Evolutionary conservation across 257 asterid species (phyloP).

Genomic region (Echium plantagineum): DNA sequence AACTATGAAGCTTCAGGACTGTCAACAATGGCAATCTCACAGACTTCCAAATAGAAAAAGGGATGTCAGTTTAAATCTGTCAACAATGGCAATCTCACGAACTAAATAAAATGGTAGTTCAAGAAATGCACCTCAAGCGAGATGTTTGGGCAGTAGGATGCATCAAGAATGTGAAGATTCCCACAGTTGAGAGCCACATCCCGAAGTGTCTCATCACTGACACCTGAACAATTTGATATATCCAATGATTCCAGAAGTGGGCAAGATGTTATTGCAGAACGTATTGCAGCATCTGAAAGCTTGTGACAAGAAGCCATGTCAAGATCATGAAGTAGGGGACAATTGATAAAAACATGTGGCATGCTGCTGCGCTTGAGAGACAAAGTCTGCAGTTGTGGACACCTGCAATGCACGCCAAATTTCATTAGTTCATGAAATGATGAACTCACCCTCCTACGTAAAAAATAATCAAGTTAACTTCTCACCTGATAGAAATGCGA

Average conservation of each 20-base stretch:
- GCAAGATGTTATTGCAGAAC: constrained; percentile 87
- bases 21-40: constrained; percentile 77
- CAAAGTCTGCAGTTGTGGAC: constrained; percentile 79
- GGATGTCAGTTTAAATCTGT: not conserved
- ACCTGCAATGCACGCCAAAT: constrained; percentile 35
- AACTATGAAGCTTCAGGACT: constrained; percentile 90
- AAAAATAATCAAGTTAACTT: constrained; percentile 1
- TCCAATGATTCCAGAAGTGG: constrained; percentile 88
- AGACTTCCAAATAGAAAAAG: constrained; percentile 38
- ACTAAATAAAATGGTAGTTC: not conserved
- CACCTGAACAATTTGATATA: constrained; percentile 89
- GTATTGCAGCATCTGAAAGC: constrained; percentile 95
- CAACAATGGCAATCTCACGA: not conserved
- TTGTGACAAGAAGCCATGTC: constrained; percentile 98
- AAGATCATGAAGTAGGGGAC: constrained; percentile 80
- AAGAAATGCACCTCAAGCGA: constrained; percentile 60
- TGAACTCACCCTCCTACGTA: not conserved
- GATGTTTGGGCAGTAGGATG: constrained; percentile 95
- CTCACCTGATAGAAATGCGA: constrained; percentile 78
- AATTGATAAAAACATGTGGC: constrained; percentile 87
- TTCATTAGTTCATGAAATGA: not conserved
- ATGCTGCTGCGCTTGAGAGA: constrained; percentile 95
- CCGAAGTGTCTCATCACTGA: constrained; percentile 83
- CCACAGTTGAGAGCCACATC: constrained; percentile 59
- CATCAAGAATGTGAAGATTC: constrained; percentile 74